A percentile compares a stretch with the other conserved stretches of the same genome.
Evolutionary conservation across 768 basidiomycete species (phyloP).

Genomic region (Amanita brunnescens): DNA sequence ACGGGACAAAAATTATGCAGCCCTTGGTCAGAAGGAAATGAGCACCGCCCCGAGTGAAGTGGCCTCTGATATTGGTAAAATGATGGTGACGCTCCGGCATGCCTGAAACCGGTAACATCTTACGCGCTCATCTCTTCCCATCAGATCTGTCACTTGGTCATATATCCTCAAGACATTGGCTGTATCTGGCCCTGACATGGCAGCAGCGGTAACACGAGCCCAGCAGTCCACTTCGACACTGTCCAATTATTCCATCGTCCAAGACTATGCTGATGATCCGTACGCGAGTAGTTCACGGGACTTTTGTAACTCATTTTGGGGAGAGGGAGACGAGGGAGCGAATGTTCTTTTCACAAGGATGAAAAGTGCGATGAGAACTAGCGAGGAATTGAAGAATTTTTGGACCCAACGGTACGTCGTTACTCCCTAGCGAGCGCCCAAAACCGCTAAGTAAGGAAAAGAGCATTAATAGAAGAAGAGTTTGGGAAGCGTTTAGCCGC

Average conservation of each 20-base stretch:
- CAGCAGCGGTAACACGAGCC: slow-evolving; percentile 50
- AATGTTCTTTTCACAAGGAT: slow-evolving; percentile 85
- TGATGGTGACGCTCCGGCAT: not conserved
- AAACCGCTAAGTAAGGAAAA: not conserved
- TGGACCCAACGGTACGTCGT: slow-evolving; percentile 81
- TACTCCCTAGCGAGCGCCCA: not conserved
- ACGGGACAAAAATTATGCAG: too few species aligned
- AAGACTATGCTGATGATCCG: slow-evolving; percentile 37
- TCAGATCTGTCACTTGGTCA: not conserved
- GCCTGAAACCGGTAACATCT: not conserved
- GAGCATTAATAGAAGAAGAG: slow-evolving; percentile 89
- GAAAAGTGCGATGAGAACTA: slow-evolving; percentile 75
- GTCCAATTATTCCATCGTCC: slow-evolving; percentile 47
- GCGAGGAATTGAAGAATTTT: slow-evolving; percentile 80
- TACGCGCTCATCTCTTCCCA: not conserved
- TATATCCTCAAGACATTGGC: not conserved
- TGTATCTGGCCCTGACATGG: not conserved
- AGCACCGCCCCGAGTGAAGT: not conserved
- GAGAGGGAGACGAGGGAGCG: slow-evolving; percentile 72
- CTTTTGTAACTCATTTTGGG: slow-evolving; percentile 98
- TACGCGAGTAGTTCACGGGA: slow-evolving; percentile 40
- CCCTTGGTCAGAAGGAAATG: too few species aligned
- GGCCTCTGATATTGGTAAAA: not conserved
- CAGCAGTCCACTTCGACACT: slow-evolving; percentile 69
- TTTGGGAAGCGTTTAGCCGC: slow-evolving; percentile 77